Evolutionary conservation across 257 asterid genomes (phyloP).

Genomic region (Solanum bukasovii): DNA sequence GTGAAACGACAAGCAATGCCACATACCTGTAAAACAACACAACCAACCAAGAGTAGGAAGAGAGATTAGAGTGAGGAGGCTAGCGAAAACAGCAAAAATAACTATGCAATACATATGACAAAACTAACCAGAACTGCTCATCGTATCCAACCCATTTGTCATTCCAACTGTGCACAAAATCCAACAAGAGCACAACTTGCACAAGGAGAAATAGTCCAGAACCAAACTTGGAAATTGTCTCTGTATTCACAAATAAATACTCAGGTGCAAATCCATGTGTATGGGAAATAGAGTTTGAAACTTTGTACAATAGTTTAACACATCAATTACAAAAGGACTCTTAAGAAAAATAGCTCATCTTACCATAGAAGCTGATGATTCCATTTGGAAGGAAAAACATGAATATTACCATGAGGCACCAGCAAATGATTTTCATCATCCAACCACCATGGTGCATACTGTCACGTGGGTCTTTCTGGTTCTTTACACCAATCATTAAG

Average conservation of each 20-base stretch:
- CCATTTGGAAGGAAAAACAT: slow-evolving; percentile 89
- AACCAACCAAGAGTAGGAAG: not conserved
- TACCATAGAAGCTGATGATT: slow-evolving; percentile 84
- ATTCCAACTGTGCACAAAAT: slow-evolving; percentile 91
- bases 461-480: slow-evolving; percentile 91
- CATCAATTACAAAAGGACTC: not conserved
- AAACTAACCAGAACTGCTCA: slow-evolving; percentile 75
- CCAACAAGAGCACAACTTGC: slow-evolving; percentile 88
- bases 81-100: not conserved
- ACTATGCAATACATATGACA: not conserved
- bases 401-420: slow-evolving; percentile 79
- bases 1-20: slow-evolving; percentile 79
- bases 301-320: not conserved
- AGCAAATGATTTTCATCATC: slow-evolving; percentile 87
- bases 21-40: slow-evolving; percentile 43
- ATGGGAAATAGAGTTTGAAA: not conserved
- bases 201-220: slow-evolving; percentile 89
- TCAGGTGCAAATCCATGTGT: not conserved
- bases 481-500: slow-evolving; percentile 81
- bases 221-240: slow-evolving; percentile 83
- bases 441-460: slow-evolving; percentile 88
- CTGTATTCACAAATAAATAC: slow-evolving; percentile 29
- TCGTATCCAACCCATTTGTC: slow-evolving; percentile 96
- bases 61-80: not conserved
- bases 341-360: not conserved